These are phyloP conservation scores for Metarhizium robertsii DNA, from an alignment of 2,329 filamentous ascomycete genomes.

Conservation along the genomic window DNA sequence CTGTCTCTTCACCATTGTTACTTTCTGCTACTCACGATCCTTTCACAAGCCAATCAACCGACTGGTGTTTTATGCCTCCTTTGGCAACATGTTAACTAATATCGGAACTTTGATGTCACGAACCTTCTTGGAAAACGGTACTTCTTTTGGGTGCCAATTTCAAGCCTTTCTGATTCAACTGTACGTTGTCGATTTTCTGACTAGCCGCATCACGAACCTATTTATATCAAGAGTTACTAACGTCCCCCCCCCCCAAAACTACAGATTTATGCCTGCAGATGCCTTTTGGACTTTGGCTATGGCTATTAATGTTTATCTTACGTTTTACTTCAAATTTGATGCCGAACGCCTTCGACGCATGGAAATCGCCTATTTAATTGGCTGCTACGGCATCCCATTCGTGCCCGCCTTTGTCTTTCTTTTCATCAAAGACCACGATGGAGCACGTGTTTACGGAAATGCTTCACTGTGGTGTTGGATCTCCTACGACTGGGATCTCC, in stretches of 20 bases:
- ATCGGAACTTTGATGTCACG: conserved; percentile 66
- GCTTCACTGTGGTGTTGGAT: conserved; percentile 81
- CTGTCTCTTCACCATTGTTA: conserved; percentile 61
- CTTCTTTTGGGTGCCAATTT: conserved; percentile 53
- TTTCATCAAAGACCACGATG: conserved; percentile 46
- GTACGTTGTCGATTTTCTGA: conserved; percentile 35
- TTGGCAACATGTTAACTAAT: conserved; percentile 72
- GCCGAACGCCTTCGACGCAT: conserved; percentile 53
- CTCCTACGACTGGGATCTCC: conserved; percentile 53
- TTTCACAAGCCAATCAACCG: conserved; percentile 86
- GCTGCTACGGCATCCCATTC: conserved; percentile 66
- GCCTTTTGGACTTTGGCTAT: conserved; percentile 71
- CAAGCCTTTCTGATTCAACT: conserved; percentile 77
- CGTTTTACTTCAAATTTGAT: conserved; percentile 67
- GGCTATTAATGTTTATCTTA: conserved; percentile 76
- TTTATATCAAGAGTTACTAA: not conserved
- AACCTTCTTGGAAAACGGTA: conserved; percentile 40
- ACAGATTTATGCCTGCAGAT: conserved; percentile 70
- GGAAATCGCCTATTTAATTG: conserved; percentile 60
- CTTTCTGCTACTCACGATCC: conserved; percentile 55
- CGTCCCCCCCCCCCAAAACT: conserved; percentile 9
- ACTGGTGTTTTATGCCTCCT: conserved; percentile 73
- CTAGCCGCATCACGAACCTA: not conserved
- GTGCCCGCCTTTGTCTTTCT: conserved; percentile 59
- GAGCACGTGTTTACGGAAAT: conserved; percentile 57